Evolutionary conservation across 2,329 filamentous ascomycete genomes (phyloP), one percentile per base, ranked within the genome.

Genomic region (Fusarium staphyleae): DNA sequence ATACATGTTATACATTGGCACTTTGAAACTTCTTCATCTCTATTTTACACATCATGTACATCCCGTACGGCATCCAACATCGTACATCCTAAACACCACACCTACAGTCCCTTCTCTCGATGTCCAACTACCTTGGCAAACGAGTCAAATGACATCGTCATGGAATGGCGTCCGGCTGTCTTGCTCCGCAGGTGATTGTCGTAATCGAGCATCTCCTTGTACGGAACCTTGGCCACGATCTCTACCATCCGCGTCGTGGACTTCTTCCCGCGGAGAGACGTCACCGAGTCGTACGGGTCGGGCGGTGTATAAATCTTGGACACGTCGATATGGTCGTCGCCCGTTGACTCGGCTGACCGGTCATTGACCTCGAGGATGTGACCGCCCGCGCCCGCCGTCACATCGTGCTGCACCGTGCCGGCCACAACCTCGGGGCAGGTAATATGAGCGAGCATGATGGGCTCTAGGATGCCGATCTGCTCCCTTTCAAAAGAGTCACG

Each of bases 151-250:
- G 80, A 76, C 81, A 86, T 82, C 1, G 81, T 82, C 70, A 86
- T 76, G 5, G 81, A 78, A 67, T 86, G 83, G 2, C 95, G 81
- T 0, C 95, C 95, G 3, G 88, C 90, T 3, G 93, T 99, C 77
- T 96, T 82, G 74, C 91, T 93, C 45, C 95, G 81, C 60, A 99
- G 75, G 70, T 96, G 90, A 71, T 91, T 91, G 65, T 98, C 79
- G 73, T 98, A 99, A 34, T 93, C 90, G 29, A 98, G 87, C 91
- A 98, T 97, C 74, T 98, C 93, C 75, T 95, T 96, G 66, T 98
- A 80, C 26, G 95, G 95, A 22, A 98, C 93, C 66, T 90, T 86
- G 16, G 93, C 95, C 10, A 88, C 87, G 63, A 99, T 91, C 42
- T 88, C 82, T 52, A 81, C 77, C 76, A 77, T 79, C 37, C 78